Evolutionary conservation across 148 eudicot genomes (phyloP).

Genomic region (Heliamphora exappendiculata): DNA sequence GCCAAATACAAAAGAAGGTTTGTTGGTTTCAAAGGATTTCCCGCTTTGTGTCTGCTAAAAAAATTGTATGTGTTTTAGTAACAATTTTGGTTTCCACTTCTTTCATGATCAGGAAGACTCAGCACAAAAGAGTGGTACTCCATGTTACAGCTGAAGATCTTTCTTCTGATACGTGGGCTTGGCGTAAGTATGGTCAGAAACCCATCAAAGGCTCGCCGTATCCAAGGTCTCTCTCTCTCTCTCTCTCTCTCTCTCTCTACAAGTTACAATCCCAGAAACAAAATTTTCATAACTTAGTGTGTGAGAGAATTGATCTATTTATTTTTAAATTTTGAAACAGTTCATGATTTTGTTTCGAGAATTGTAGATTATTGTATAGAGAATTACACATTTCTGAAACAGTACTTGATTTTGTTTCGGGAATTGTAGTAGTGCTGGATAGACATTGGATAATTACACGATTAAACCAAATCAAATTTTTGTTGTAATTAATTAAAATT

Average conservation of each 20-base stretch:
- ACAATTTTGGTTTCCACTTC: background rate
- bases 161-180: slow-evolving; percentile 62
- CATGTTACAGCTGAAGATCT: slow-evolving; percentile 32
- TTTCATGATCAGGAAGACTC: slow-evolving; percentile 43
- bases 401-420: too few relatives aligned
- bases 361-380: too few relatives aligned
- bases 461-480: too few relatives aligned
- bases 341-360: background rate
- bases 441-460: too few relatives aligned
- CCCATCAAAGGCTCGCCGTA: slow-evolving; percentile 84
- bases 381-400: too few relatives aligned
- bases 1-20: slow-evolving; percentile 29
- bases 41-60: background rate
- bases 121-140: slow-evolving; percentile 39
- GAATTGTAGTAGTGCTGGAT: too few relatives aligned
- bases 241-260: background rate
- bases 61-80: background rate
- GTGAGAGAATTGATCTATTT: too few relatives aligned
- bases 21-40: background rate
- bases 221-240: slow-evolving; percentile 44
- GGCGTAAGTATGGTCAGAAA: slow-evolving; percentile 88
- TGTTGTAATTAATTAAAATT: too few relatives aligned
- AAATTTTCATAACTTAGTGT: too few relatives aligned
- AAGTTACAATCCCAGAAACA: too few relatives aligned
- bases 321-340: too few relatives aligned